Conservation (phyloP, 352 stramenopile species). For the Globisporangium acanthophoron region DNA sequence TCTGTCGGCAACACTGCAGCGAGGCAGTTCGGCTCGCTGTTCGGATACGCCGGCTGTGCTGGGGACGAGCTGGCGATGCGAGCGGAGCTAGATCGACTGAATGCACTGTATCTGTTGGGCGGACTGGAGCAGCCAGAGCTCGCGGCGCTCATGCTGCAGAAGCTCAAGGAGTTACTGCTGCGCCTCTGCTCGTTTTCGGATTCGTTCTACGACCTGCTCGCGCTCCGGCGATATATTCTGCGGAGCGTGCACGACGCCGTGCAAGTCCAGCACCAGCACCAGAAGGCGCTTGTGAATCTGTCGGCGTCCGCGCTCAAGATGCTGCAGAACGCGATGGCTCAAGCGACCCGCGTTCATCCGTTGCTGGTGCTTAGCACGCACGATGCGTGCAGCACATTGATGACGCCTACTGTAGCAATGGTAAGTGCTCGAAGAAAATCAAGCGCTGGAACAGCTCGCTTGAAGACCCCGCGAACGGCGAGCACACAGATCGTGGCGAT, state of each 20-base stretch:
- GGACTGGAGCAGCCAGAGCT: conserved; percentile 37
- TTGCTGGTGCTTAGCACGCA: not conserved
- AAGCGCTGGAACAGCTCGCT: not conserved
- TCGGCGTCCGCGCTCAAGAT: conserved; percentile 5
- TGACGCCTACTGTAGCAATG: not conserved
- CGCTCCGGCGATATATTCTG: conserved; percentile 49
- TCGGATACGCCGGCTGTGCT: not conserved
- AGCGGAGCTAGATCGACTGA: conserved; percentile 33
- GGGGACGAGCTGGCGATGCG: conserved; percentile 9
- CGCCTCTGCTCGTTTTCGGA: conserved; percentile 39
- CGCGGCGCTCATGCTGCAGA: conserved; percentile 32
- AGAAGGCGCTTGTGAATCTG: conserved; percentile 13
- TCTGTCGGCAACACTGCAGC: not conserved
- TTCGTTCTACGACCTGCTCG: conserved; percentile 49
- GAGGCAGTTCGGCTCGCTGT: not conserved
- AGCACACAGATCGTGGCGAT: not conserved
- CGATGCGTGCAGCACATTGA: no score
- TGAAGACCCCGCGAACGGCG: not conserved
- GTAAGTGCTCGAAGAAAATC: not conserved
- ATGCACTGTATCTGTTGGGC: conserved; percentile 48
- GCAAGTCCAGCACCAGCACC: conserved; percentile 37
- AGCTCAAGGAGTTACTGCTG: conserved; percentile 42
- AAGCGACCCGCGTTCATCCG: not conserved
- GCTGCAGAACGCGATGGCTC: conserved; percentile 1
- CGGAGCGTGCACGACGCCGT: conserved; percentile 52